phyloP scores from a whole-genome alignment of 208 protist genomes.

The Acanthamoeba royreba region DNA sequence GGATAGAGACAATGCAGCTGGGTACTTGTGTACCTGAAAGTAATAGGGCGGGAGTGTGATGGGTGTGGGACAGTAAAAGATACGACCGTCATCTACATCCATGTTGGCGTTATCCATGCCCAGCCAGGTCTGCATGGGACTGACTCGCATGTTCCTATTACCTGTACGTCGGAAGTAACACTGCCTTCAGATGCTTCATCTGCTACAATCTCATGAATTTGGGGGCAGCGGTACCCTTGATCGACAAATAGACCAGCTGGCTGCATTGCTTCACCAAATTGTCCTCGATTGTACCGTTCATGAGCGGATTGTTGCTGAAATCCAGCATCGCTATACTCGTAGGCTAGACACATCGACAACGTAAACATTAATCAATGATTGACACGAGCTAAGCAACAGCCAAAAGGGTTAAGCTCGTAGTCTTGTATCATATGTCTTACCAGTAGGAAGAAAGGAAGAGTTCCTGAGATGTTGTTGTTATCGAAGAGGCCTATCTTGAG shows the following conservation, averaged over 20 bases:
- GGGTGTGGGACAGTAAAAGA: neutral
- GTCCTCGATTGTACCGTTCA: neutral
- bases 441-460: neutral
- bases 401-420: neutral
- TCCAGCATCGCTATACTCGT: neutral
- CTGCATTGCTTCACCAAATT: neutral
- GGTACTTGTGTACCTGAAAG: neutral
- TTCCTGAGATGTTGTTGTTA: neutral
- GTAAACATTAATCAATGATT: no score
- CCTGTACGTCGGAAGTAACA: no score
- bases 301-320: neutral
- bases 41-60: neutral
- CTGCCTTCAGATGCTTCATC: no score
- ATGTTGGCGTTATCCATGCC: neutral
- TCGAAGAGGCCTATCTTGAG: neutral
- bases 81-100: neutral
- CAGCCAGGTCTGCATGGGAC: neutral
- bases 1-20: neutral
- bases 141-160: neutral
- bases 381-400: neutral
- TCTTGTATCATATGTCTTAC: neutral
- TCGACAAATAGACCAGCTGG: neutral
- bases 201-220: no score
- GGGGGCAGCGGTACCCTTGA: no score
- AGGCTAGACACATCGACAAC: neutral